Percentiles rank a stretch among this genome's conserved stretches.
phyloP scores from a whole-genome alignment of 768 basidiomycete species.

The Tylopilus plumbeoviolaceoides region DNA sequence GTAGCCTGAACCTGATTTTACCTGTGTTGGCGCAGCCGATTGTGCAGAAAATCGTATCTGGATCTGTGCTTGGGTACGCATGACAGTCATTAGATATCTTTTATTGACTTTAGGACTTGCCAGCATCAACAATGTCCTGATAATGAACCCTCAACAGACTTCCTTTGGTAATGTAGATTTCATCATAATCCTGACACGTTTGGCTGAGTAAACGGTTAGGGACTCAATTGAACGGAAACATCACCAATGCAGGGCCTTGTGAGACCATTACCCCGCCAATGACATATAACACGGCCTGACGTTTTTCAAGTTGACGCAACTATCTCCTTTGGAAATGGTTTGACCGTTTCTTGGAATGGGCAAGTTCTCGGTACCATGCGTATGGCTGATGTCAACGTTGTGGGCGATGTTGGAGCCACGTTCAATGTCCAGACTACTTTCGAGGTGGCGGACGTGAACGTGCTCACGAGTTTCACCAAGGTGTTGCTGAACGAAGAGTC shows the following conservation, averaged over 20 bases:
- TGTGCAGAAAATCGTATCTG: constrained; percentile 65
- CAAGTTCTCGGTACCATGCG: constrained; percentile 54
- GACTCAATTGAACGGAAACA: constrained; percentile 53
- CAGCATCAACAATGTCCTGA: constrained; percentile 59
- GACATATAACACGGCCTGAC: constrained; percentile 4
- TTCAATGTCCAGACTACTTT: constrained; percentile 55
- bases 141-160: constrained; percentile 51
- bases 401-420: constrained; percentile 60
- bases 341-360: constrained; percentile 58
- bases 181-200: background rate
- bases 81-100: background rate
- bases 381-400: constrained; percentile 55
- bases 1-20: constrained; percentile 57
- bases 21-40: constrained; percentile 71
- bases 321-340: constrained; percentile 60
- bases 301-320: constrained; percentile 52
- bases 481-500: constrained; percentile 57
- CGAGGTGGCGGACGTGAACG: constrained; percentile 50
- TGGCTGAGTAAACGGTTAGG: constrained; percentile 29
- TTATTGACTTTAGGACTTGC: background rate
- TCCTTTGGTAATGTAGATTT: constrained; percentile 45
- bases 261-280: constrained; percentile 24
- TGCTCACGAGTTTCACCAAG: constrained; percentile 64
- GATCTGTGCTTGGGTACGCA: constrained; percentile 50
- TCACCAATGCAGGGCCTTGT: constrained; percentile 73